Base-by-base conservation (phyloP, 129 eudicot genomes). In the Flaveria brownii region DNA sequence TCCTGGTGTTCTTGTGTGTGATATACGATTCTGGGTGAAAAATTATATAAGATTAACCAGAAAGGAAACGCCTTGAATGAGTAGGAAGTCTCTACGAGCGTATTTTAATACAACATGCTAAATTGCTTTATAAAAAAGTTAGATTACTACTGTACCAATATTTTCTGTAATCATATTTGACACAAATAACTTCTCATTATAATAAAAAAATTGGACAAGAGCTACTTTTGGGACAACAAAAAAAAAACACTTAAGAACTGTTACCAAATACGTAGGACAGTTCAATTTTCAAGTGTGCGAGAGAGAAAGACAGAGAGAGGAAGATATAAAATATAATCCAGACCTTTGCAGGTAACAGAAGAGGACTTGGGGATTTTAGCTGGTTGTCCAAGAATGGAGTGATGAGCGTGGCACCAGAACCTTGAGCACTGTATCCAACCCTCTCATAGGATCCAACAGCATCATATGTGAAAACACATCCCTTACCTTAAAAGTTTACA, bases 401-500 rank as follows among this genome's bases (percentile, higher is more conserved):
- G 75, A 93, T 93, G 72, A 93, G 98, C 13, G 96, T 93, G 20
- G 92, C 80, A 82, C 98, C 98, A 81, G 97, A 90, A 74, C 98
- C 98, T 84, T 93, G 98, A 77, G 98, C 83, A 73, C 98, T 90
- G 88, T 93, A 93, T 52, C 98, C 98, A 65, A 90, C 97, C 84
- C 95, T 82, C 75, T 93, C 98, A 79, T 90, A 93, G 41, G 98
- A 93, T 18, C 98, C 98, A 82, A 93, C 98, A 26, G 98, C 98
- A 84, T 93, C 98, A 73, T 93, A 93, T 51, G 98, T 93, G 80
- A 86, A 93, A 59, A 93, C 98, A 70, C 97, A 93, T n/a, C 98
- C 98, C 88, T 93, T 90, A 28, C 98, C 98, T 93, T 71, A 5
- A 71, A 36, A 42, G 74, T 61, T 73, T 47, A 39, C 5, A 43